Conservation (phyloP, 805 yeast species). For the Millerozyma miso region DNA sequence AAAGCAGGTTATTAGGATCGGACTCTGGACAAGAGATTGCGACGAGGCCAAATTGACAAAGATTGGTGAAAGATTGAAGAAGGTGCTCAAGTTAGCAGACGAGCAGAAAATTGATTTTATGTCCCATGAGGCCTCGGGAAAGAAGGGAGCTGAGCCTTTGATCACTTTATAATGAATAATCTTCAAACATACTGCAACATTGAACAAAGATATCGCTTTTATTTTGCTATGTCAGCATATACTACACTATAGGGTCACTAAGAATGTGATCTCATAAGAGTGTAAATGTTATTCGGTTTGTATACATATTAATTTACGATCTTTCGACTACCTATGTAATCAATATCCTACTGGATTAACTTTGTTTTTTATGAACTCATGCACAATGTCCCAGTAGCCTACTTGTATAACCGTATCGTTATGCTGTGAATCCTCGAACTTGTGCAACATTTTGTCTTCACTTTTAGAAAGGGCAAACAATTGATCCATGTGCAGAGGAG, state of each 20-base stretch:
- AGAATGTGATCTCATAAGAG: conserved; percentile 1
- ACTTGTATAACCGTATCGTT: conserved; percentile 78
- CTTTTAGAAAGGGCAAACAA: conserved; percentile 53
- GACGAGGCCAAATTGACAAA: conserved; percentile 58
- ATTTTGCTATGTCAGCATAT: not conserved
- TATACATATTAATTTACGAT: conserved; percentile 11
- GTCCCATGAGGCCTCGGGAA: conserved; percentile 55
- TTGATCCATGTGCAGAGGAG: conserved; percentile 73
- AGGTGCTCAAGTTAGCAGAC: conserved; percentile 70
- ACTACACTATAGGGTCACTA: not conserved
- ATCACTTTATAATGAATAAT: conserved; percentile 23
- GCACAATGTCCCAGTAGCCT: conserved; percentile 71
- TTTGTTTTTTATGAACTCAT: conserved; percentile 47
- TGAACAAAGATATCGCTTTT: not conserved
- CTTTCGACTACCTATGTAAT: conserved; percentile 6
- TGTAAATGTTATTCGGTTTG: conserved; percentile 6
- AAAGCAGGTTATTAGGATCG: conserved; percentile 75
- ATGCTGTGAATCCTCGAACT: conserved; percentile 63
- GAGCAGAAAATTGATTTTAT: conserved; percentile 77
- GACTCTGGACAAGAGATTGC: conserved; percentile 89
- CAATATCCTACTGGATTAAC: conserved; percentile 39
- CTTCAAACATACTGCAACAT: not conserved
- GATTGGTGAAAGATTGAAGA: conserved; percentile 85
- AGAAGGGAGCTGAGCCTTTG: conserved; percentile 35
- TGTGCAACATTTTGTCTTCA: conserved; percentile 46